phyloP scores from a whole-genome alignment of 371 early-diverging fungal genomes.

The Mucor lusitanicus region DNA sequence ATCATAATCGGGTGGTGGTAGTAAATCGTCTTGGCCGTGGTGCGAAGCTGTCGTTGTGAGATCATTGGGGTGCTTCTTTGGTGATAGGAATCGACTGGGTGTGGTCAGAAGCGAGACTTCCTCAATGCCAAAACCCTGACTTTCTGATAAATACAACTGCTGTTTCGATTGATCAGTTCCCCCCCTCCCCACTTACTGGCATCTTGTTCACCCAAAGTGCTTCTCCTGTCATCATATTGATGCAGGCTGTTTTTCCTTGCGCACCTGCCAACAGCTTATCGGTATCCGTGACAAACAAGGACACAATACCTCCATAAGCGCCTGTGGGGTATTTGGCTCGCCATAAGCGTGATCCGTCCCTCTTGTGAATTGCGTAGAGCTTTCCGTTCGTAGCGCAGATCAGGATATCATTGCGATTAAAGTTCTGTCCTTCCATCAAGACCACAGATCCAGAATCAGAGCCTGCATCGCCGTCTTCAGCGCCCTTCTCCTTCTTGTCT shows the following conservation, averaged over 20 bases:
- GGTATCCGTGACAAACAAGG: slow-evolving; percentile 33
- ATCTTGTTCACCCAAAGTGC: slow-evolving; percentile 36
- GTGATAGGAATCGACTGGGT: slow-evolving; percentile 16
- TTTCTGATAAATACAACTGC: neutral
- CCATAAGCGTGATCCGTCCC: slow-evolving; percentile 8
- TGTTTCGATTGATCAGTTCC: neutral
- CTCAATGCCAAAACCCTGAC: slow-evolving; percentile 23
- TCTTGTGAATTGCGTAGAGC: slow-evolving; percentile 14
- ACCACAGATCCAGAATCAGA: slow-evolving; percentile 6
- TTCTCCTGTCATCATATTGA: slow-evolving; percentile 26
- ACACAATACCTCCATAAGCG: slow-evolving; percentile 22
- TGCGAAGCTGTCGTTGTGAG: neutral
- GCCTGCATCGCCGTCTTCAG: neutral
- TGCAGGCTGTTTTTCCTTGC: slow-evolving; percentile 22
- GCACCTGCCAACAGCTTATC: slow-evolving; percentile 25
- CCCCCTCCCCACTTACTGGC: slow-evolving; percentile 22
- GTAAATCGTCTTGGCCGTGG: neutral
- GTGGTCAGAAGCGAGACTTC: slow-evolving; percentile 24
- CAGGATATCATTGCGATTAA: slow-evolving; percentile 7
- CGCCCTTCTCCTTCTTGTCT: slow-evolving; percentile 5
- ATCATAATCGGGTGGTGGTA: slow-evolving; percentile 7
- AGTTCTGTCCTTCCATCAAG: neutral
- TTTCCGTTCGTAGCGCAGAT: slow-evolving; percentile 16
- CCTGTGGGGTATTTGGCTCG: slow-evolving; percentile 14
- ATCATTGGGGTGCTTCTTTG: slow-evolving; percentile 3